phyloP scores from a whole-genome alignment of 2,329 filamentous ascomycete genomes.

The Colletotrichum higginsianum region DNA sequence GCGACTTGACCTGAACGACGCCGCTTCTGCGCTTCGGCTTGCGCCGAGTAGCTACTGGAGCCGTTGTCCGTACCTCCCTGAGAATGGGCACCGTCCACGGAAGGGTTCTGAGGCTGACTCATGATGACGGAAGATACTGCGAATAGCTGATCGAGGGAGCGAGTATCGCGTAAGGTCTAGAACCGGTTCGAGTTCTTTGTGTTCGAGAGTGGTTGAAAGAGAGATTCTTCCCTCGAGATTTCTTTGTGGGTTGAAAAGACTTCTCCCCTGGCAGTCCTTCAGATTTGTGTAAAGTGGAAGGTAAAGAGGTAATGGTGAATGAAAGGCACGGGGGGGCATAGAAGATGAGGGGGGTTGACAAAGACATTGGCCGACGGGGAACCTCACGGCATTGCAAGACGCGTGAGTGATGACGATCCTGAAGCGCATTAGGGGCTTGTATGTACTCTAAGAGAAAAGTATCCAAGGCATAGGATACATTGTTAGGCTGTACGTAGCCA shows the following conservation, averaged over 20 bases:
- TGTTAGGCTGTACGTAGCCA: too few species aligned
- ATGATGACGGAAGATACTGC: background rate
- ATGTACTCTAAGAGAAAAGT: too few species aligned
- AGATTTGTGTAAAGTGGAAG: too few species aligned
- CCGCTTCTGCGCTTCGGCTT: background rate
- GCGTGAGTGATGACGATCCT: background rate
- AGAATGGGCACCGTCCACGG: fast-evolving
- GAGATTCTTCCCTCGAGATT: background rate
- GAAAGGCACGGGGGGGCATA: background rate
- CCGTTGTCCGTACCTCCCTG: background rate
- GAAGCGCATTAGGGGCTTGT: too few species aligned
- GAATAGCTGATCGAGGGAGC: too few species aligned
- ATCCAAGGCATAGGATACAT: too few species aligned
- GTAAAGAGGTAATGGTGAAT: background rate
- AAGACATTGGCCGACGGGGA: too few species aligned
- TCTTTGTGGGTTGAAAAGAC: background rate
- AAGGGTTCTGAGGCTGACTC: background rate
- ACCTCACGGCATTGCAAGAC: background rate
- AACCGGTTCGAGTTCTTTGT: background rate
- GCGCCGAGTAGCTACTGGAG: background rate
- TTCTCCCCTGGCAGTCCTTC: background rate
- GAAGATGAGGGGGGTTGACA: background rate
- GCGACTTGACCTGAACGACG: background rate
- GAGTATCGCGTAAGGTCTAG: background rate
- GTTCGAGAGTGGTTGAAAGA: background rate